phyloP scores from a whole-genome alignment of 805 yeast species.

The Yueomyces sinensis region DNA sequence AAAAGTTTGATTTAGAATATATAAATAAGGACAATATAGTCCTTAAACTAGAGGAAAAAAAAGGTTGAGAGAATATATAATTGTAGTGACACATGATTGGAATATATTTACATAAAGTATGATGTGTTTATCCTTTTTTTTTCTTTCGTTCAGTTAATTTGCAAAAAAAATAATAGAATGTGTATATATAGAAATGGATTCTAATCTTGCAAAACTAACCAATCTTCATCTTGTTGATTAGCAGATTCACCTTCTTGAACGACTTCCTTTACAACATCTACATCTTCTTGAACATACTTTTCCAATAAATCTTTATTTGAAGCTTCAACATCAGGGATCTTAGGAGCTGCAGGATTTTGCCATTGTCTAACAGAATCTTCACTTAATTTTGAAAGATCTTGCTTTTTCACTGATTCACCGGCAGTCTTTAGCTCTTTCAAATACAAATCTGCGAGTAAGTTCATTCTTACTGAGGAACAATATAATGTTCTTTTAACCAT shows the following conservation, averaged over 20 bases:
- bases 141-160: too few relatives aligned
- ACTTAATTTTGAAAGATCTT: conserved; percentile 39
- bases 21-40: too few relatives aligned
- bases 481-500: neutral
- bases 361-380: conserved; percentile 76
- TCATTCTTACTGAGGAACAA: conserved; percentile 17
- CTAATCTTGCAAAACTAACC: conserved; percentile 61
- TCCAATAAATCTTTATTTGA: conserved; percentile 52
- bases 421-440: conserved; percentile 75
- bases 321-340: conserved; percentile 57
- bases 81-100: too few relatives aligned
- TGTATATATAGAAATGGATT: neutral
- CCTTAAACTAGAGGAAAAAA: too few relatives aligned
- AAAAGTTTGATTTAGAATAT: too few relatives aligned
- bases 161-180: too few relatives aligned
- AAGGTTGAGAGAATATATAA: too few relatives aligned
- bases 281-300: conserved; percentile 56
- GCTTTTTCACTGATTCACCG: conserved; percentile 55
- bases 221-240: conserved; percentile 43
- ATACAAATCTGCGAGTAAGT: conserved; percentile 76
- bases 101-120: too few relatives aligned
- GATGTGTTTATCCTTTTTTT: too few relatives aligned
- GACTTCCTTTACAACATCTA: conserved; percentile 30
- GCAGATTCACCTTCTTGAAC: conserved; percentile 17
- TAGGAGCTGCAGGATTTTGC: conserved; percentile 69